Conservation (phyloP, 176 grass and related monocot species). For the Typha latifolia region DNA sequence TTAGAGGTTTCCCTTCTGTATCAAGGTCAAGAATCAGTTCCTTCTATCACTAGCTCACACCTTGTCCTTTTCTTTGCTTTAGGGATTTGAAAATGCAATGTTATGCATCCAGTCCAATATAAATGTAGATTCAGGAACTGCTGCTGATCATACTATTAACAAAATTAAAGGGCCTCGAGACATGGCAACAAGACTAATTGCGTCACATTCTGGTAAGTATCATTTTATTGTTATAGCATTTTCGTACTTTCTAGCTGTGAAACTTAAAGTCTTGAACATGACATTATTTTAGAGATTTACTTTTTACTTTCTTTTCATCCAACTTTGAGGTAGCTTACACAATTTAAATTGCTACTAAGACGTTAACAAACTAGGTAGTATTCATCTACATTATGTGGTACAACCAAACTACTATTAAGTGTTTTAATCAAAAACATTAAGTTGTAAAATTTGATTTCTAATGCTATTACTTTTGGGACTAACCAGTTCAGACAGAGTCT, state of each 20-base stretch:
- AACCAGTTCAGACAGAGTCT: slow-evolving; percentile 58
- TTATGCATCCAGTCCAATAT: slow-evolving; percentile 27
- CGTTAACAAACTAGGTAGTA: neutral
- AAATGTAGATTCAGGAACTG: slow-evolving; percentile 6
- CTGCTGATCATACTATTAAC: slow-evolving; percentile 18
- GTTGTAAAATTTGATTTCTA: neutral
- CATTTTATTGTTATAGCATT: slow-evolving; percentile 12
- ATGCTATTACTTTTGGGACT: slow-evolving; percentile 18
- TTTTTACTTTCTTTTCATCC: neutral
- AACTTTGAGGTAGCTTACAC: neutral
- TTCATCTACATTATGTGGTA: neutral
- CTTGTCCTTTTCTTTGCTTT: slow-evolving; percentile 22
- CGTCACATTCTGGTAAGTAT: slow-evolving; percentile 46
- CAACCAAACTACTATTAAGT: neutral
- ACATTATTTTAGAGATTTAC: neutral
- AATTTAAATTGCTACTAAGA: neutral
- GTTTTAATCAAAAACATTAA: slow-evolving; percentile 2
- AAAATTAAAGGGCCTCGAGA: slow-evolving; percentile 43
- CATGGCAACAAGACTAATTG: slow-evolving; percentile 55
- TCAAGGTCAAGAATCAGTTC: neutral
- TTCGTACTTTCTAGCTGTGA: neutral
- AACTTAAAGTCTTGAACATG: neutral
- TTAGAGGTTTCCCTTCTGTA: slow-evolving; percentile 3
- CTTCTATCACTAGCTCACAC: neutral
- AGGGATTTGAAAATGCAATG: slow-evolving; percentile 71